phyloP scores from a whole-genome alignment of 2,329 filamentous ascomycete genomes.

The Botryosphaeria dothidea region DNA sequence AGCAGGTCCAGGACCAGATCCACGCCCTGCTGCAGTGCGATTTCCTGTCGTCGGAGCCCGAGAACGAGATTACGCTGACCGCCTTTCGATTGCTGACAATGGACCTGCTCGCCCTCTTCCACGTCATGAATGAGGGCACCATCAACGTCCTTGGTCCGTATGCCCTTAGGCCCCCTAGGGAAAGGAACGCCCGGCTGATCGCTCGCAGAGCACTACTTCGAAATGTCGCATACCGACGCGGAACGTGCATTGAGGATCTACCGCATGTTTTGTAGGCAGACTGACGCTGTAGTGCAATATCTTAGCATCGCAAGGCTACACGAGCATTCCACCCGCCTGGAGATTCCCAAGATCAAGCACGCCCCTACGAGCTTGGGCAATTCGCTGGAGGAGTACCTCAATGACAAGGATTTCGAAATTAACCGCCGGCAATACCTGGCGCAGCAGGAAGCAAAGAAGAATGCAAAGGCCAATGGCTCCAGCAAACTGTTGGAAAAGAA shows the following conservation, averaged over 20 bases:
- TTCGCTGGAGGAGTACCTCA: conserved; percentile 90
- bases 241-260: conserved; percentile 91
- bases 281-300: conserved; percentile 89
- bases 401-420: conserved; percentile 92
- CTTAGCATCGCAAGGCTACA: conserved; percentile 84
- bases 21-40: conserved; percentile 85
- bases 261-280: conserved; percentile 86
- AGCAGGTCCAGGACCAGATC: conserved; percentile 86
- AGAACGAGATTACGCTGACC: conserved; percentile 95
- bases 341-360: conserved; percentile 96
- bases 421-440: conserved; percentile 90
- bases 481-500: conserved; percentile 40
- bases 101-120: conserved; percentile 86
- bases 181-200: conserved; percentile 26
- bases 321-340: conserved; percentile 86
- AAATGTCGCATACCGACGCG: conserved; percentile 93
- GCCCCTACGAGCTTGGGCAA: conserved; percentile 88
- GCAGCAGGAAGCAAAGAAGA: conserved; percentile 74
- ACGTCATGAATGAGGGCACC: conserved; percentile 93
- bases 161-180: background rate
- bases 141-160: conserved; percentile 89
- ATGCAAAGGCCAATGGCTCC: conserved; percentile 43
- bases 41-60: conserved; percentile 81
- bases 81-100: conserved; percentile 90
- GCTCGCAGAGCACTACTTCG: conserved; percentile 84